Base-by-base conservation (phyloP, 495 filamentous ascomycete species). In the Chlorociboria aeruginascens region DNA sequence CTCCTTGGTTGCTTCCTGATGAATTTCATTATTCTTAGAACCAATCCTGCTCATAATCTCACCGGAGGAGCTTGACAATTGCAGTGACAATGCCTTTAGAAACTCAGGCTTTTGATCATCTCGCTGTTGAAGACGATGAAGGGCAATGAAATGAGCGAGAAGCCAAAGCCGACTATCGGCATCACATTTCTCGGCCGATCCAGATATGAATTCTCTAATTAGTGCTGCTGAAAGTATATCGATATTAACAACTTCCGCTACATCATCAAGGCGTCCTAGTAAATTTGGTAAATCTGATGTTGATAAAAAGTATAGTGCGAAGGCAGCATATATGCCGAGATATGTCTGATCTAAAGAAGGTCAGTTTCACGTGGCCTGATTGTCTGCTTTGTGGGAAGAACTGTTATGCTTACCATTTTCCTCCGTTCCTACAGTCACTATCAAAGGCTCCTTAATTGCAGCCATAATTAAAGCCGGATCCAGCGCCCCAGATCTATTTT, bases 91-190 rank as follows among this genome's bases (percentile, higher is more conserved):
- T 10, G 84, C 73, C 38, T 69, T 67, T 17, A 87, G 67, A 57
- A 82, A 85, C 39, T 71, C 73, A 32, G 78, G 69, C 51, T 81
- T 73, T 43, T 59, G 69, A 61, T 45, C 62, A 48, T 31, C 43
- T 61, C 58, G 6, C 53, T 60, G 49, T 69, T 61, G 50, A 45
- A 66, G 61, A 32, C 76, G 72, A 52, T 83, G 77, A 39, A 95
- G 76, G 54, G 74, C 85, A 42, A 96, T 83, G 49, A 88, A 78
- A 58, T 94, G 84, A 16, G 83, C 74, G 41, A 95, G 65, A 16
- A 98, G 69, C 83, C 89, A 93, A 16, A 89, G 65, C 12, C 72
- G 70, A 17, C 59, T 58, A 33, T 65, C 56, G 9, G 59, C 57
- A 14, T 47, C 28, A 20, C 51, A 34, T 9, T 51, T 34, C 12